A percentile compares a stretch with the other conserved stretches of the same genome.
These are phyloP conservation scores for Huntiella omanensis DNA, from an alignment of 2,329 filamentous ascomycete genomes.

Conservation along the genomic window DNA sequence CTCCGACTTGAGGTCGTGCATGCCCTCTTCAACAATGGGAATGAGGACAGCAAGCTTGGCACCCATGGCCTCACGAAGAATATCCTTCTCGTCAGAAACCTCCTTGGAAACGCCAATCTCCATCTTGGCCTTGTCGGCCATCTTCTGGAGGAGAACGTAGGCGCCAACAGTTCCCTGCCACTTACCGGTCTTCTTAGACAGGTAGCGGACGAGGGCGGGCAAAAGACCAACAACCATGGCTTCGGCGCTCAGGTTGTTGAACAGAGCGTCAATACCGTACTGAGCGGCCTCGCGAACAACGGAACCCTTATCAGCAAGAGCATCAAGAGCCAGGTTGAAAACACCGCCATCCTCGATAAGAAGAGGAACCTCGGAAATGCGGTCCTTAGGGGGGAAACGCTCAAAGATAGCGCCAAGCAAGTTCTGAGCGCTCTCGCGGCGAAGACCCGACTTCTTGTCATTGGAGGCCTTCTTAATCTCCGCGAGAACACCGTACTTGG, in stretches of 20 bases:
- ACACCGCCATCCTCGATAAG: conserved; percentile 63
- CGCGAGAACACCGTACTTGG: conserved; percentile 32
- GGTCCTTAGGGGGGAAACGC: conserved; percentile 60
- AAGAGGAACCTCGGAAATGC: conserved; percentile 62
- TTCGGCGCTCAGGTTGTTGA: conserved; percentile 61
- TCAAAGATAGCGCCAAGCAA: conserved; percentile 87
- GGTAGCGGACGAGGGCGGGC: conserved; percentile 54
- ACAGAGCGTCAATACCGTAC: conserved; percentile 82
- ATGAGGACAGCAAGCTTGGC: conserved; percentile 72
- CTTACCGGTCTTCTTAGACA: conserved; percentile 72
- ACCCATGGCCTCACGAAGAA: conserved; percentile 81
- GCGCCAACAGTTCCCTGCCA: conserved; percentile 93
- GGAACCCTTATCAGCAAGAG: conserved; percentile 72
- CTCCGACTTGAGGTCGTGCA: conserved; percentile 91
- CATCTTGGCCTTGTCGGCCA: conserved; percentile 88
- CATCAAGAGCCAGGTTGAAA: conserved; percentile 57
- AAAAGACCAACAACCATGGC: conserved; percentile 67
- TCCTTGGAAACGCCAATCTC: conserved; percentile 61
- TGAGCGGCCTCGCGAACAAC: conserved; percentile 82
- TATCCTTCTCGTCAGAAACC: conserved; percentile 70
- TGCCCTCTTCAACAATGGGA: conserved; percentile 74
- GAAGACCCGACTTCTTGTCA: conserved; percentile 83
- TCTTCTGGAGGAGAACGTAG: conserved; percentile 66
- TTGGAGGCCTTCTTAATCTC: conserved; percentile 53
- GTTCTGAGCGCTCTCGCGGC: conserved; percentile 84